Conservation (phyloP, 192 early-diverging fungal species). For the Lunasporangiospora selenospora region DNA sequence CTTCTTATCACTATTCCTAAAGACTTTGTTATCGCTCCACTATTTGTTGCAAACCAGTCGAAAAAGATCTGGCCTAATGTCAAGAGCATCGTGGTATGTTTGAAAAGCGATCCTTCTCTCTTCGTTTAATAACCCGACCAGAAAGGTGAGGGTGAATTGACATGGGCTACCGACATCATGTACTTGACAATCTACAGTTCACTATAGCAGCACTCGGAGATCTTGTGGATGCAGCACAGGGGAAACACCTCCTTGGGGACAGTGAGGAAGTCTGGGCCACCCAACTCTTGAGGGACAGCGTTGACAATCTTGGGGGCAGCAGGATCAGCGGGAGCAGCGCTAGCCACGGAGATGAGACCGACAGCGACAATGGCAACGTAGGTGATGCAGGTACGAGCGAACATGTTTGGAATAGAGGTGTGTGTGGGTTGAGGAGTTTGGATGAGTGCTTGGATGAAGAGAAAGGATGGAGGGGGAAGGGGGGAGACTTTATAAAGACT, state of each 20-base stretch:
- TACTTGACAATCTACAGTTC: no score
- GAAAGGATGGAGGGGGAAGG: slow-evolving; percentile 2
- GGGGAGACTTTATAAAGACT: slow-evolving; percentile 9
- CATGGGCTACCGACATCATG: no score
- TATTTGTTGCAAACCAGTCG: no score
- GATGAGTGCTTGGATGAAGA: slow-evolving; percentile 11
- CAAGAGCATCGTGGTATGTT: slow-evolving; percentile 1
- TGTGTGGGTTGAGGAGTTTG: slow-evolving; percentile 5
- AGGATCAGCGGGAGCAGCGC: slow-evolving; percentile 10
- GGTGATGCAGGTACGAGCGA: slow-evolving; percentile 18
- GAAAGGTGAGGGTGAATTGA: no score
- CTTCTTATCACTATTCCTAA: no score
- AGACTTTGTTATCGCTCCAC: no score
- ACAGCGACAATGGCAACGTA: slow-evolving; percentile 14
- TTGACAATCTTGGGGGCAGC: neutral
- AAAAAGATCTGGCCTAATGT: slow-evolving; percentile 3
- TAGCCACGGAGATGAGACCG: slow-evolving; percentile 6
- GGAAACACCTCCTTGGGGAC: slow-evolving; percentile 11
- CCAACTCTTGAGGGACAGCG: slow-evolving; percentile 5
- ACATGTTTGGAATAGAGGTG: slow-evolving; percentile 8
- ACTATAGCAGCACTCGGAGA: slow-evolving; percentile 7
- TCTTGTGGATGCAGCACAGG: slow-evolving; percentile 20
- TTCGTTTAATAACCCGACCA: no score
- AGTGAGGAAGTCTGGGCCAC: slow-evolving; percentile 13
- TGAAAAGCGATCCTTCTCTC: no score